Conservation (phyloP, 2,329 filamentous ascomycete species). For the Scedosporium apiospermum region DNA sequence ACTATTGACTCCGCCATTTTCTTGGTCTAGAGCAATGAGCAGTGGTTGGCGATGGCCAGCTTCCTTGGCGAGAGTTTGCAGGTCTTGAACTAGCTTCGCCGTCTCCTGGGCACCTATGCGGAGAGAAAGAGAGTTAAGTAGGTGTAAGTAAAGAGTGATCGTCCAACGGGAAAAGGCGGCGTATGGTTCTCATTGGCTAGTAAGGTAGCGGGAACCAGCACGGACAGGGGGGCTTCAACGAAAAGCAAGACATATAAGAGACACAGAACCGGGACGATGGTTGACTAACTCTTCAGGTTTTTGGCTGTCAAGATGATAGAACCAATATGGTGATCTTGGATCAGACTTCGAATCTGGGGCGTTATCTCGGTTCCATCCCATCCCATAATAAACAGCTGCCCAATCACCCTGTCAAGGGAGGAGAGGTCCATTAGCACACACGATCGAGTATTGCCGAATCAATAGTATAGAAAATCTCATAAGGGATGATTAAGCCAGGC, state of each 20-base stretch:
- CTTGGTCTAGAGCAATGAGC: slow-evolving; percentile 86
- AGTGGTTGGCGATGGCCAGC: slow-evolving; percentile 84
- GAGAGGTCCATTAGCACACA: slow-evolving; percentile 22
- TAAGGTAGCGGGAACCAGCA: not conserved
- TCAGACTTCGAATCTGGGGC: slow-evolving; percentile 70
- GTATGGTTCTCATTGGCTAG: slow-evolving; percentile 4
- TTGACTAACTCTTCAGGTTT: slow-evolving; percentile 65
- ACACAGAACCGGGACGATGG: not conserved
- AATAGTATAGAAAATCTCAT: not conserved
- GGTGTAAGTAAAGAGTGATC: not conserved
- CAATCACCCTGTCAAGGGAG: slow-evolving; percentile 49
- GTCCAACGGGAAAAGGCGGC: slow-evolving; percentile 17
- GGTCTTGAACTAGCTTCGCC: slow-evolving; percentile 75
- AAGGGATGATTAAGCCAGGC: not conserved
- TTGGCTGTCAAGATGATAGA: slow-evolving; percentile 78
- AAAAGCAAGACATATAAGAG: not conserved
- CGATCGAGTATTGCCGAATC: slow-evolving; percentile 12
- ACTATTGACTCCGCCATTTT: slow-evolving; percentile 97
- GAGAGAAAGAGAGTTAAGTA: slow-evolving; percentile 12
- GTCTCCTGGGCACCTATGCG: slow-evolving; percentile 77
- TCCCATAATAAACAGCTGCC: slow-evolving; percentile 73
- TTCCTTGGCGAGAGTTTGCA: slow-evolving; percentile 85
- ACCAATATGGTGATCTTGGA: slow-evolving; percentile 78
- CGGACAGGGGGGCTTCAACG: not conserved
- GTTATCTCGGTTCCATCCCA: slow-evolving; percentile 80